Conservation (phyloP, 768 basidiomycete species). For the Galerina marginata region DNA sequence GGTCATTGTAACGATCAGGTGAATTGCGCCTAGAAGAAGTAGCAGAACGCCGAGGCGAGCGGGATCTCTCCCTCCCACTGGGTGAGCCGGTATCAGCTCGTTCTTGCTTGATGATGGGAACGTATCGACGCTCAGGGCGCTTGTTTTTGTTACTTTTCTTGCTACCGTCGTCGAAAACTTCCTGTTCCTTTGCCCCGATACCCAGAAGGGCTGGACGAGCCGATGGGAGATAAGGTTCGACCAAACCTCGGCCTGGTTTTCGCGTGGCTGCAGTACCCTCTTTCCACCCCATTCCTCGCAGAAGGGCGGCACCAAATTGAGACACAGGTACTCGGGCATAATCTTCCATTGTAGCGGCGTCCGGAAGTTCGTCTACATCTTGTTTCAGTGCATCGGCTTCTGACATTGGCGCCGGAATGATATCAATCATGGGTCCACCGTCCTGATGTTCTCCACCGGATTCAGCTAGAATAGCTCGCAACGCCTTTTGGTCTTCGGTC, state of each 20-base stretch:
- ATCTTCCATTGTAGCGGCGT: constrained; percentile 77
- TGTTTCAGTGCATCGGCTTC: constrained; percentile 87
- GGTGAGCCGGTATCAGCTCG: constrained; percentile 29
- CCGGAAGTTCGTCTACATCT: constrained; percentile 83
- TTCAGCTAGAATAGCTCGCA: constrained; percentile 77
- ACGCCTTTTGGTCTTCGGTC: constrained; percentile 80
- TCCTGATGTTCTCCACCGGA: constrained; percentile 43
- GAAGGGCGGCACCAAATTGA: constrained; percentile 90
- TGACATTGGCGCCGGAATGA: constrained; percentile 68
- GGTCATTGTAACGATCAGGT: constrained; percentile 41
- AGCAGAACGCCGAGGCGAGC: constrained; percentile 45
- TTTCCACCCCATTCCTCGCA: constrained; percentile 98
- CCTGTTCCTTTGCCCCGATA: constrained; percentile 91
- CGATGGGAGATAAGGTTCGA: constrained; percentile 82
- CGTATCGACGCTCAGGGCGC: constrained; percentile 75
- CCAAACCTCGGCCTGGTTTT: constrained; percentile 62
- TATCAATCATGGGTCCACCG: constrained; percentile 53
- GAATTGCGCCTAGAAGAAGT: constrained; percentile 55
- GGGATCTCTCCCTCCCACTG: constrained; percentile 44
- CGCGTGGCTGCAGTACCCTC: constrained; percentile 75
- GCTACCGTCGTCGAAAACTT: constrained; percentile 72
- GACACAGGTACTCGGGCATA: constrained; percentile 91
- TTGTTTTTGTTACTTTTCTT: constrained; percentile 52
- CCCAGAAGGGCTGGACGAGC: constrained; percentile 88
- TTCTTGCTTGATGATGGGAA: constrained; percentile 82